Evolutionary conservation across 305 asterid genomes (phyloP).

Genomic region (Fraxinus sp.): DNA sequence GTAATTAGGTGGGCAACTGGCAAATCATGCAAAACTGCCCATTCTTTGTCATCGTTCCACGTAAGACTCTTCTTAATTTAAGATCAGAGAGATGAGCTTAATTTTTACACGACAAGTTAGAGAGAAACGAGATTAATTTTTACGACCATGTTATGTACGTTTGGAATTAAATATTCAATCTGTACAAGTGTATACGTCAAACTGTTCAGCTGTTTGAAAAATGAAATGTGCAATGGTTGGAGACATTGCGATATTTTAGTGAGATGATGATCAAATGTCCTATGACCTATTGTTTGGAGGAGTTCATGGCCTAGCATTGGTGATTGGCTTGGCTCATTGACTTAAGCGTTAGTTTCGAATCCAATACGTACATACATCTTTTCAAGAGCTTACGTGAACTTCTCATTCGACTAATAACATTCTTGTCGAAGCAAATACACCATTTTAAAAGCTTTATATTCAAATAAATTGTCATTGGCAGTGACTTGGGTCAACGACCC

Average conservation of each 20-base stretch:
- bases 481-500: not conserved
- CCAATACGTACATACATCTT: not conserved
- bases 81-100: not conserved
- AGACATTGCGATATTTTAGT: not conserved
- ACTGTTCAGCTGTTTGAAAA: too few relatives aligned
- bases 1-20: constrained; percentile 17
- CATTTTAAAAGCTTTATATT: not conserved
- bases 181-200: too few relatives aligned
- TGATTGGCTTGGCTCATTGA: too few relatives aligned
- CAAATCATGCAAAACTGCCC: constrained; percentile 23
- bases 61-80: not conserved
- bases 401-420: not conserved
- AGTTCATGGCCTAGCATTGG: too few relatives aligned
- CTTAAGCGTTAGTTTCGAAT: too few relatives aligned
- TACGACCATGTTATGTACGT: too few relatives aligned
- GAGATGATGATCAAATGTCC: too few relatives aligned
- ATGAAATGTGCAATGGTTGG: too few relatives aligned
- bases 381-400: too few relatives aligned
- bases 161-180: too few relatives aligned
- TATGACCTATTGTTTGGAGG: too few relatives aligned
- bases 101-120: not conserved
- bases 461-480: not conserved
- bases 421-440: too few relatives aligned
- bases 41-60: not conserved
- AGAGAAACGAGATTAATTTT: not conserved